Conservation (phyloP, 768 basidiomycete species). For the Mycena amicta region DNA sequence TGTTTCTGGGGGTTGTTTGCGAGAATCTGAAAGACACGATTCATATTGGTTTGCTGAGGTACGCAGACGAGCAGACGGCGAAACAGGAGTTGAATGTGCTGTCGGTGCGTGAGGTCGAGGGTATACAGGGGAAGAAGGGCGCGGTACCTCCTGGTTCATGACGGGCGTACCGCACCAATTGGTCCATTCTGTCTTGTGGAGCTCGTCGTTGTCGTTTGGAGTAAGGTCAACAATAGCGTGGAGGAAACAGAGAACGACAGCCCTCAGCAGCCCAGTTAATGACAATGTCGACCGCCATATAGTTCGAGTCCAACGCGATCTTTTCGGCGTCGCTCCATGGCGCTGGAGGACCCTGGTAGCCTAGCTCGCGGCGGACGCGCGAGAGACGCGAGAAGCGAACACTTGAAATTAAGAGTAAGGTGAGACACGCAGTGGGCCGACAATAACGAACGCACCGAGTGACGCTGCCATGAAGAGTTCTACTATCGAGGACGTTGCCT, state of each 20-base stretch:
- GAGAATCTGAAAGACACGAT: slow-evolving; percentile 80
- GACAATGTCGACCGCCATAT: slow-evolving; percentile 87
- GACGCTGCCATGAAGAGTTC: slow-evolving; percentile 81
- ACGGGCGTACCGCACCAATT: slow-evolving; percentile 86
- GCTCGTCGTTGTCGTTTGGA: slow-evolving; percentile 72
- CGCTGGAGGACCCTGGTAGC: slow-evolving; percentile 56
- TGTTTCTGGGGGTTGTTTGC: slow-evolving; percentile 58
- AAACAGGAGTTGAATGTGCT: slow-evolving; percentile 63
- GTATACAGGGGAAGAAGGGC: no score
- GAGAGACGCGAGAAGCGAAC: slow-evolving; percentile 81
- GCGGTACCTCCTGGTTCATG: slow-evolving; percentile 54
- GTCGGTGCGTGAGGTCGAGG: no score
- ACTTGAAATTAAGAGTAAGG: slow-evolving; percentile 39
- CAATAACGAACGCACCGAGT: slow-evolving; percentile 54
- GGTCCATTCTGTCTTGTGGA: slow-evolving; percentile 73
- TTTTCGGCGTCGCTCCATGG: slow-evolving; percentile 70
- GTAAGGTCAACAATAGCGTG: slow-evolving; percentile 80
- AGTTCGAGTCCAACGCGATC: slow-evolving; percentile 68
- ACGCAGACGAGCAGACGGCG: slow-evolving; percentile 57
- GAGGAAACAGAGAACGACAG: slow-evolving; percentile 85
- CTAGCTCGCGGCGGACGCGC: slow-evolving; percentile 71
- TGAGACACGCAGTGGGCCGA: slow-evolving; percentile 27
- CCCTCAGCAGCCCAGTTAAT: slow-evolving; percentile 89
- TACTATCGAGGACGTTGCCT: slow-evolving; percentile 68
- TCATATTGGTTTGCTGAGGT: slow-evolving; percentile 52